Percentiles rank a stretch among this genome's conserved stretches.
phyloP scores from a whole-genome alignment of 1,284 basidiomycete genomes.

The Puccinia novopanici region DNA sequence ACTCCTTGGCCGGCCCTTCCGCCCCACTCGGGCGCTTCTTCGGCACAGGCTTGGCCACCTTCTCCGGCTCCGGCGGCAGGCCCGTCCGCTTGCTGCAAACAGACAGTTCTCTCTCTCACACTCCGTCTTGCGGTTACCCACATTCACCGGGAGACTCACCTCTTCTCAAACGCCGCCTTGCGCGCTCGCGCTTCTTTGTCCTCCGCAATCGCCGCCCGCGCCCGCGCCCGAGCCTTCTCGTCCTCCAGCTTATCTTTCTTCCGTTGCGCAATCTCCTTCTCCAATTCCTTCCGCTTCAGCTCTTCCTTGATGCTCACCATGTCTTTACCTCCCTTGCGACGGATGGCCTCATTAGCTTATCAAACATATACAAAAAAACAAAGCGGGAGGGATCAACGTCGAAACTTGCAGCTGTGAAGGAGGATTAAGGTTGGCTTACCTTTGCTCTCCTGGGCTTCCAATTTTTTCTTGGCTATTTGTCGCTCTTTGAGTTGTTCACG shows the following conservation, averaged over 20 bases:
- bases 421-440: slow-evolving; percentile 54
- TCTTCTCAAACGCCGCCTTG: slow-evolving; percentile 82
- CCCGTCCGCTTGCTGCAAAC: slow-evolving; percentile 7
- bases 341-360: slow-evolving; percentile 71
- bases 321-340: slow-evolving; percentile 82
- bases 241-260: slow-evolving; percentile 84
- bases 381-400: too few relatives aligned
- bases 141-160: slow-evolving; percentile 55
- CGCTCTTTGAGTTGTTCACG: slow-evolving; percentile 76
- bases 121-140: too few relatives aligned
- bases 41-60: background rate
- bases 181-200: slow-evolving; percentile 86
- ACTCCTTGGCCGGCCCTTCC: background rate
- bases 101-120: too few relatives aligned
- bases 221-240: slow-evolving; percentile 74
- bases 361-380: too few relatives aligned
- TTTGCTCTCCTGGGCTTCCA: slow-evolving; percentile 71
- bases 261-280: slow-evolving; percentile 76
- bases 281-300: slow-evolving; percentile 69
- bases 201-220: slow-evolving; percentile 88
- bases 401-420: too few relatives aligned
- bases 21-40: background rate
- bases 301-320: slow-evolving; percentile 73
- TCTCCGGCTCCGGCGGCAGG: background rate
- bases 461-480: slow-evolving; percentile 68